A percentile compares a stretch with the other conserved stretches of the same genome.
phyloP scores from a whole-genome alignment of 1,139 yeast genomes.

The Pneumocystis jirovecii region DNA sequence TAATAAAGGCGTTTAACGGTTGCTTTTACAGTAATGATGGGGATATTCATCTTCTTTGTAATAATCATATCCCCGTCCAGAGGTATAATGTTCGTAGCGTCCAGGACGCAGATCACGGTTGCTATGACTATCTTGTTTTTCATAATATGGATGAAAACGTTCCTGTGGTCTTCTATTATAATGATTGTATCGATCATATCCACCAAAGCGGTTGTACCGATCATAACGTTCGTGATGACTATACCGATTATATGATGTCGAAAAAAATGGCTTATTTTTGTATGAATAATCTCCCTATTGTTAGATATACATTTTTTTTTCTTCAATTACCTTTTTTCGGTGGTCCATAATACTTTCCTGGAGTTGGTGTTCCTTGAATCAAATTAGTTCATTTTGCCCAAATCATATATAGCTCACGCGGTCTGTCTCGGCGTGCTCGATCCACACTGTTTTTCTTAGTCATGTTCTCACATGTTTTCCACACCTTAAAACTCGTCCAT shows the following conservation, averaged over 20 bases:
- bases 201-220: conserved; percentile 14
- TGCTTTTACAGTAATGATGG: neutral
- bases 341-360: conserved; percentile 31
- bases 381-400: neutral
- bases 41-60: neutral
- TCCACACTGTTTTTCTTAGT: conserved; percentile 17
- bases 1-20: too few species aligned
- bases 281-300: neutral
- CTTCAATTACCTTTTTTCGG: conserved; percentile 18
- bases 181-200: conserved; percentile 9
- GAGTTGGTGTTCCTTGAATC: conserved; percentile 24
- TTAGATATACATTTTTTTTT: neutral
- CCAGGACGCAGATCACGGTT: neutral
- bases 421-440: conserved; percentile 27
- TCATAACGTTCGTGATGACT: conserved; percentile 16
- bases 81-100: neutral
- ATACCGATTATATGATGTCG: conserved; percentile 1
- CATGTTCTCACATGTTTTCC: neutral
- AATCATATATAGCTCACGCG: conserved; percentile 16
- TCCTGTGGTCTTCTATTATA: neutral
- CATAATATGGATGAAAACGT: neutral
- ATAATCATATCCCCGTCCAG: neutral
- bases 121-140: neutral
- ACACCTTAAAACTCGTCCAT: conserved; percentile 21
- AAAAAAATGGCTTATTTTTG: neutral